A percentile compares a stretch with the other conserved stretches of the same genome.
phyloP scores from a whole-genome alignment of 164 flowering plant genomes.

The Vitis vinifera region ASM3070453v1 NC_081809.1:5465001-5465500 shows the following conservation, averaged over 20 bases:
- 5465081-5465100: no score
- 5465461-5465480: constrained; percentile 83
- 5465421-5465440: constrained; percentile 80
- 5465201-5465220: neutral
- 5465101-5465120: no score
- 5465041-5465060: no score
- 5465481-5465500: constrained; percentile 96
- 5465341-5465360: neutral
- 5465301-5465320: neutral
- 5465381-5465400: constrained; percentile 77
- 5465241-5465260: neutral
- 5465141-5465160: no score
- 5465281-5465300: neutral
- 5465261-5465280: constrained; percentile 4
- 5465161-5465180: no score
- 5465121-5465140: no score
- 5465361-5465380: constrained; percentile 91
- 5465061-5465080: no score
- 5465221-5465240: neutral
- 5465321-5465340: neutral
- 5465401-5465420: constrained; percentile 84
- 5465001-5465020: no score
- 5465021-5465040: no score
- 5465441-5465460: constrained; percentile 70
- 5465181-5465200: no score